Base-by-base conservation (phyloP, 192 early-diverging fungal species). In the Spizellomyces punctatus region DNA sequence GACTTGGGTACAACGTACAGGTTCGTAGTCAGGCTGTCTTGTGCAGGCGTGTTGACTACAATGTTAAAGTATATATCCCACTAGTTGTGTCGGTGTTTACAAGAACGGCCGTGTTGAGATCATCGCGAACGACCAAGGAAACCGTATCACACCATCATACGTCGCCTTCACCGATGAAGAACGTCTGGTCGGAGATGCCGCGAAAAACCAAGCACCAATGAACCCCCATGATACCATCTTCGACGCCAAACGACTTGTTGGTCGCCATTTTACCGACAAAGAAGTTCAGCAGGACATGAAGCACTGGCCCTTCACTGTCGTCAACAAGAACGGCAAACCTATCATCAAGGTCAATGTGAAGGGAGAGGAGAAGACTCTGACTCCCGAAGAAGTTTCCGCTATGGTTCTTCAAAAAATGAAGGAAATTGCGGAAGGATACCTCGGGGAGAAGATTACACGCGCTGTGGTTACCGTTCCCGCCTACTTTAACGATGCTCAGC, bases 391-490 rank as follows among this genome's bases (percentile, higher is more conserved):
- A 83, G 91, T 99, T 83, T 99, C 96, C 19, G 92, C 96, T 74
- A 96, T 99, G 95, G 90, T 98, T 64, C 87, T 98, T 58, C 73
- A 82, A 81, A 95, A 94, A 82, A 96, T 98, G 93, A 95, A 94
- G 90, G 93, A 94, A 71, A 90, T 88, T 69, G 95, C 95, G 67
- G 95, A 95, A 82, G 79, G 88, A 49, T 96, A 91, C 83, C 85
- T 96, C 50, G 90, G 89, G 80, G 81, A 88, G 78, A 89, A 90
- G 75, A 94, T 98, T 70, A 93, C 89, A 64, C 89, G 93, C 82
- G 96, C 95, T 69, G 94, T 98, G 65, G 90, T 98, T 80, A 98
- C 96, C 46, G 96, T 98, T 69, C 96, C 96, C 61, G 96, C 96
- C 64, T 98, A 98, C 89, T 93, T 95, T 83, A 96, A 93, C 86